phyloP scores from a whole-genome alignment of 2,329 filamentous ascomycete species.

The Curvularia eragrostidis region DNA sequence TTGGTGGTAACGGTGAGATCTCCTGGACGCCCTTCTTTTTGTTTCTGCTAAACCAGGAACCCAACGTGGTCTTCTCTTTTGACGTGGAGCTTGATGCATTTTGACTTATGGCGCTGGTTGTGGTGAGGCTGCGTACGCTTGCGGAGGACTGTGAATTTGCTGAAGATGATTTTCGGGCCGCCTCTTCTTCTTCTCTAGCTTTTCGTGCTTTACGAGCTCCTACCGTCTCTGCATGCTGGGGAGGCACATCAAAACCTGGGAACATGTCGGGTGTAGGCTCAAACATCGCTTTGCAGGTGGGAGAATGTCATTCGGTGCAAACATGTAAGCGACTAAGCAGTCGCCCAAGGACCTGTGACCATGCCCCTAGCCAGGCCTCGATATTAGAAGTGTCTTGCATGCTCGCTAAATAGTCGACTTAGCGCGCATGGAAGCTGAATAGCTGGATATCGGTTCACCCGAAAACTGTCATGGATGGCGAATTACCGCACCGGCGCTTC shows the following conservation, averaged over 20 bases:
- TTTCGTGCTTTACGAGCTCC: constrained; percentile 34
- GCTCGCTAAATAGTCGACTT: constrained; percentile 5
- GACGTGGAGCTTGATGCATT: constrained; percentile 18
- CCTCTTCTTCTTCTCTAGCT: constrained; percentile 30
- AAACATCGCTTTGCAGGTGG: constrained; percentile 3
- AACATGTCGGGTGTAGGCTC: constrained; percentile 28
- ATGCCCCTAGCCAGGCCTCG: constrained; percentile 5
- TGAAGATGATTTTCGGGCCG: constrained; percentile 26
- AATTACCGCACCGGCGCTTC: not conserved
- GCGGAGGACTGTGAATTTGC: constrained; percentile 34
- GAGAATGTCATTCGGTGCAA: constrained; percentile 12
- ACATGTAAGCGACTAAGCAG: not conserved
- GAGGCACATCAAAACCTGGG: constrained; percentile 37
- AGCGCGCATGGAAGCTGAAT: constrained; percentile 4
- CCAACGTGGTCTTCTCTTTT: constrained; percentile 20
- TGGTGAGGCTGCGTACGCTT: constrained; percentile 19
- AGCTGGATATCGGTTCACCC: not conserved
- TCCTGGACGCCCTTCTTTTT: constrained; percentile 35
- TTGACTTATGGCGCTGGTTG: constrained; percentile 15
- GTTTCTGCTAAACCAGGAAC: constrained; percentile 31
- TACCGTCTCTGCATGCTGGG: constrained; percentile 35
- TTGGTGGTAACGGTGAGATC: constrained; percentile 24
- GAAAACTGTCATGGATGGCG: constrained; percentile 6
- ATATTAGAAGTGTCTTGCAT: constrained; percentile 3
- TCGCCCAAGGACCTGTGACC: constrained; percentile 1